Conservation (phyloP, 2,329 filamentous ascomycete genomes). For the Penicillium sumatraense region DNA sequence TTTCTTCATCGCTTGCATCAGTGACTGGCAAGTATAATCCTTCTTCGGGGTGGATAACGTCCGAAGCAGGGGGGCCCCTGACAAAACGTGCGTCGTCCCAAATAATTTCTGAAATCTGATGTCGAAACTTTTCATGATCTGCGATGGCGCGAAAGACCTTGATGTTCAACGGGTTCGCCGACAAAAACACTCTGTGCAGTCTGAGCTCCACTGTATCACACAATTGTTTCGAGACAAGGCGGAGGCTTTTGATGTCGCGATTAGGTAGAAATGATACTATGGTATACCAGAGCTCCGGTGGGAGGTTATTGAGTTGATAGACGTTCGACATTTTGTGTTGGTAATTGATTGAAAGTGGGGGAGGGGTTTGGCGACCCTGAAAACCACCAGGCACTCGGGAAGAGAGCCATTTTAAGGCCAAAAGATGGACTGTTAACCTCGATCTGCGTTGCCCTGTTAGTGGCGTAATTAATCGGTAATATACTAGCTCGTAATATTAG, state of each 20-base stretch:
- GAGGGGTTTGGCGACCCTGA: neutral
- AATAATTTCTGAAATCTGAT: slow-evolving; percentile 42
- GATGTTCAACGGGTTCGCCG: slow-evolving; percentile 45
- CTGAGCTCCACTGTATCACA: slow-evolving; percentile 21
- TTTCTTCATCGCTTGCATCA: slow-evolving; percentile 1
- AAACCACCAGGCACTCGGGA: neutral
- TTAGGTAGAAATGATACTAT: slow-evolving; percentile 22
- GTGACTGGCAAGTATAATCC: neutral
- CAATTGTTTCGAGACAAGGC: slow-evolving; percentile 19
- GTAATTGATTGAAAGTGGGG: neutral
- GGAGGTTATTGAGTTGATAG: slow-evolving; percentile 1
- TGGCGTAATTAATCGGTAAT: neutral
- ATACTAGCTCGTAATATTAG: neutral
- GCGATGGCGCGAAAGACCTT: slow-evolving; percentile 42
- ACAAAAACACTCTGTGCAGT: slow-evolving; percentile 47
- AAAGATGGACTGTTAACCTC: neutral
- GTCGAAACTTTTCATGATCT: slow-evolving; percentile 37
- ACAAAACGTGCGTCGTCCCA: slow-evolving; percentile 27
- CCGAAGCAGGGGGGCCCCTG: neutral
- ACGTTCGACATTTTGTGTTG: neutral
- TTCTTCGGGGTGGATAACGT: neutral
- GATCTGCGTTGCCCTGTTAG: neutral
- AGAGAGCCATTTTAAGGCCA: neutral
- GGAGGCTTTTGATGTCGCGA: slow-evolving; percentile 29
- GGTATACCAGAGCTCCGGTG: neutral